These are phyloP conservation scores for Lolium perenne DNA, from an alignment of 176 grass and related monocot species.

Conservation along the genomic window DNA sequence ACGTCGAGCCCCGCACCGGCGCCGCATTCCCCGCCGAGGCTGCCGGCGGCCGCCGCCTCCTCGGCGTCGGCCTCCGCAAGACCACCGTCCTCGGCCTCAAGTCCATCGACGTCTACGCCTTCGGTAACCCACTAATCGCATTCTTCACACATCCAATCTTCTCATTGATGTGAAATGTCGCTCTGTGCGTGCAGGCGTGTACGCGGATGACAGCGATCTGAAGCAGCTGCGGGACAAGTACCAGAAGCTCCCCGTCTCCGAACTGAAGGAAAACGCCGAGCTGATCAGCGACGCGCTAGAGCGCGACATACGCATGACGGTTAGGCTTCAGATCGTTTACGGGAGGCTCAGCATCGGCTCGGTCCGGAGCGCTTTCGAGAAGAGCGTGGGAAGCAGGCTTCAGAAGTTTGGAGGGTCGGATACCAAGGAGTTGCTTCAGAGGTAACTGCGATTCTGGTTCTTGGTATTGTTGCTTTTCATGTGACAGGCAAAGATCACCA, in stretches of 20 bases:
- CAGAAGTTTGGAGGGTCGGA: slow-evolving; percentile 72
- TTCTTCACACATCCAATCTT: not conserved
- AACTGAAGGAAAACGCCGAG: slow-evolving; percentile 61
- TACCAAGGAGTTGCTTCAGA: slow-evolving; percentile 80
- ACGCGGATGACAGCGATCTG: slow-evolving; percentile 72
- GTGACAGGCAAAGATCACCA: not conserved
- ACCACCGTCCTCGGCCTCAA: slow-evolving; percentile 80
- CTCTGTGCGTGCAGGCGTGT: slow-evolving; percentile 63
- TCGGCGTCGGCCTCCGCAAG: slow-evolving; percentile 79
- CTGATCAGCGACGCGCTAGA: slow-evolving; percentile 65
- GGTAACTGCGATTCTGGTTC: slow-evolving; percentile 52
- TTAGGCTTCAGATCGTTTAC: slow-evolving; percentile 91
- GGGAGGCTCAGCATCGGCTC: slow-evolving; percentile 70
- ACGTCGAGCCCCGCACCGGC: slow-evolving; percentile 65
- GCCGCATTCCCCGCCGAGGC: slow-evolving; percentile 58
- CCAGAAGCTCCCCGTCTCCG: slow-evolving; percentile 49
- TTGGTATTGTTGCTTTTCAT: not conserved
- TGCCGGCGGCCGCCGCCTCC: slow-evolving; percentile 55
- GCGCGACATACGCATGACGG: slow-evolving; percentile 70
- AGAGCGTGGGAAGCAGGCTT: slow-evolving; percentile 77
- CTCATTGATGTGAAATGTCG: slow-evolving; percentile 11
- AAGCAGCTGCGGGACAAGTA: slow-evolving; percentile 68
- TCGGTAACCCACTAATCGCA: slow-evolving; percentile 57
- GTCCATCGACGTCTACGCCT: slow-evolving; percentile 81
- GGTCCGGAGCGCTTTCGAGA: slow-evolving; percentile 74